Evolutionary conservation across 1,284 basidiomycete species (phyloP), one percentile per base, ranked within the genome.

Genomic region (Leccinum pachyderme): DNA sequence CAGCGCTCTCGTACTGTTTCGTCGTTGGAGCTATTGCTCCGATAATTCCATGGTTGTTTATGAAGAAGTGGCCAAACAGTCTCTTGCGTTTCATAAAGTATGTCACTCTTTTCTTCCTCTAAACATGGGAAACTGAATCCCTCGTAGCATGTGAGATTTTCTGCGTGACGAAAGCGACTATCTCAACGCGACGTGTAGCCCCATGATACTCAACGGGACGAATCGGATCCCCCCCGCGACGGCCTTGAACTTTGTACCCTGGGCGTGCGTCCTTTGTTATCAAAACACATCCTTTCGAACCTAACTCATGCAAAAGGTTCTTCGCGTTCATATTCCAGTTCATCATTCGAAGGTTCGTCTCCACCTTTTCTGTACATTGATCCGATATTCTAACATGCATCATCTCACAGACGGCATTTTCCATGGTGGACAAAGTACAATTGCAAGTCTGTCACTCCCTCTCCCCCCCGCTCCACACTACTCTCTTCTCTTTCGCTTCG

Each of bases 361-460:
- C 18, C 5, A 13, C 60, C 59, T 5, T n/a, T 18, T 4, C n/a
- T 32, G 5, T 9, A n/a, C 7, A 61, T 1, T 32, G 12, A 9
- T 11, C 18, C n/a, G 15, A 39, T 18, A 9, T 18, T 39, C 35
- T 39, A 7, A 18, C 2, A 18, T n/a, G n/a, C 25, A 74, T 12
- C 7, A 9, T 7, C 71, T 51, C 7, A 4, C 50, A 77, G 77
- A 57, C 73, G 79, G 47, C 74, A 81, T 60, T 89, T 88, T 73
- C 71, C 78, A 0, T 87, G 84, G 83, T 89, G 86, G 87, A 77
- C 80, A 18, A 87, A 87, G 71, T 87, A 84, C 70, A 86, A 87
- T 65, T 86, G 79, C 78, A 58, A 45, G 52, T 54, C 3, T 35
- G 5, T 43, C 22, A 7, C 4, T 43, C 41, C 5, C 15, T 44